Base-by-base conservation (phyloP, 129 eudicot genomes). In the Lactuca saligna region DNA sequence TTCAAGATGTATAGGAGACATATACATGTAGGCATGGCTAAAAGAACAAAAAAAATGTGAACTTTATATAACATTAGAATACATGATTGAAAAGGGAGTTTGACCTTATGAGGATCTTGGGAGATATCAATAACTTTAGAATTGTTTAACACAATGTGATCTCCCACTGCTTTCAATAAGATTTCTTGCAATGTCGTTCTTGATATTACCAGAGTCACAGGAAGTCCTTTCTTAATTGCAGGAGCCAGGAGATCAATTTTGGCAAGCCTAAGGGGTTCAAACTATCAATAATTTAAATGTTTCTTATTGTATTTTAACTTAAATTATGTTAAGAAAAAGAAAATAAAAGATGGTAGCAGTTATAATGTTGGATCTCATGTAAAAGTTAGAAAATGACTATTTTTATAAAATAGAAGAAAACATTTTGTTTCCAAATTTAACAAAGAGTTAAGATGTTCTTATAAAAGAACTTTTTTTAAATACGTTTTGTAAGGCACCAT, bases 181-280 rank as follows among this genome's bases (percentile, higher is more conserved):
- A 81, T 76, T 44, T 66, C 67, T 71, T 81, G 85, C 35, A 81
- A 66, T 42, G 78, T 57, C 77, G 68, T 71, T 71, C 85, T 71
- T 63, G 79, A 58, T 53, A 81, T 76, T 17, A 81, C 81, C 76
- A 67, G 58, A 51, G 85, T 76, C 56, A 67, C 62, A 8, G 81
- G 85, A 66, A 81, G 81, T 71, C 79, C 81, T 50, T 66, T 61
- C 37, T 76, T 68, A 15, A 25, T 31, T 20, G 81, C 78, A 33
- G 81, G 81, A 57, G 71, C 59, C 70, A 65, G 17, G 33, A 81
- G 75, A 65, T 81, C 81, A 61, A 49, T 75, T 64, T 71, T 65
- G 3, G 78, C 77, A 65, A 80, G 56, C 81, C 81, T 81, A 71
- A 14, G 54, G 54, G 39, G 39, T 25, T 60, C 15, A 60, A 71